A percentile compares a stretch with the other conserved stretches of the same genome.
These are phyloP conservation scores for Cadophora malorum DNA, from an alignment of 2,329 filamentous ascomycete species.

Conservation along the genomic window DNA sequence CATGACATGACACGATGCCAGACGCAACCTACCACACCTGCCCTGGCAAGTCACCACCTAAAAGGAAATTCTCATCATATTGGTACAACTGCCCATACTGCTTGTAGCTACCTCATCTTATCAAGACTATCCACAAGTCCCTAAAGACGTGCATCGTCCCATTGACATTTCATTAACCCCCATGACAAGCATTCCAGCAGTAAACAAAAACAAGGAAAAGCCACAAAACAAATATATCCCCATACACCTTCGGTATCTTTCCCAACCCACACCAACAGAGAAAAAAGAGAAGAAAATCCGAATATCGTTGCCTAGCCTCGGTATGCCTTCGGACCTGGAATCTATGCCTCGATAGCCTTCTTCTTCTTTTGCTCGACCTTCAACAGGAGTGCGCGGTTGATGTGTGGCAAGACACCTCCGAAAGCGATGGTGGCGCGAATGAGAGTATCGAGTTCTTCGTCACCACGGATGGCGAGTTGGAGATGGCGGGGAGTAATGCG, in stretches of 20 bases:
- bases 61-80: slow-evolving; percentile 22
- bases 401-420: slow-evolving; percentile 97
- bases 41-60: neutral
- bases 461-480: slow-evolving; percentile 96
- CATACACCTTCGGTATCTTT: slow-evolving; percentile 35
- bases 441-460: slow-evolving; percentile 96
- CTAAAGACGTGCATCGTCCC: slow-evolving; percentile 29
- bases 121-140: slow-evolving; percentile 19
- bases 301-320: slow-evolving; percentile 22
- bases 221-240: slow-evolving; percentile 29
- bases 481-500: slow-evolving; percentile 98
- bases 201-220: slow-evolving; percentile 24
- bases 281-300: slow-evolving; percentile 25
- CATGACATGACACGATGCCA: too few relatives aligned
- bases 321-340: slow-evolving; percentile 27
- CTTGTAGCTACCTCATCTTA: slow-evolving; percentile 5
- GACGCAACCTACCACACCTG: neutral
- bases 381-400: slow-evolving; percentile 94
- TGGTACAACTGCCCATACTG: slow-evolving; percentile 30
- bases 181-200: slow-evolving; percentile 22
- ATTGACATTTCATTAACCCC: slow-evolving; percentile 33
- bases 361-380: slow-evolving; percentile 99
- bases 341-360: slow-evolving; percentile 52
- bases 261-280: slow-evolving; percentile 23
- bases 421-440: slow-evolving; percentile 98